These are phyloP conservation scores for Saposhnikovia divaricata DNA, from an alignment of 129 eudicot species.

Conservation along the genomic window DNA sequence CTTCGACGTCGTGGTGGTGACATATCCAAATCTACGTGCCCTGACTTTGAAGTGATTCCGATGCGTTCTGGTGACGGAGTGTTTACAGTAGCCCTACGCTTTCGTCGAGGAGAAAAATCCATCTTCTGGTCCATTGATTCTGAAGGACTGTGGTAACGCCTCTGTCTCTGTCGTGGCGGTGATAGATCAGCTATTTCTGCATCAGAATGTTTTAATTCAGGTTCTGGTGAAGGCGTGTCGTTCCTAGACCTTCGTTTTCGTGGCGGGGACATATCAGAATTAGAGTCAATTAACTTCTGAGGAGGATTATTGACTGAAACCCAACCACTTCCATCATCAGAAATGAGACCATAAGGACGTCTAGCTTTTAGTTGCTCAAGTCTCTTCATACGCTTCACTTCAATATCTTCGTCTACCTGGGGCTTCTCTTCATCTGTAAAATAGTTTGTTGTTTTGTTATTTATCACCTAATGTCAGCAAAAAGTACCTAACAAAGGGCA, in stretches of 20 bases:
- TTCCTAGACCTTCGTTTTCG: constrained; percentile 29
- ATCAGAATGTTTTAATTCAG: constrained; percentile 12
- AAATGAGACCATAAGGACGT: constrained; percentile 72
- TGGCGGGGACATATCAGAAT: constrained; percentile 57
- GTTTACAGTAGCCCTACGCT: constrained; percentile 35
- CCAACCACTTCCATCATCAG: constrained; percentile 99
- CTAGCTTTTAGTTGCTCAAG: constrained; percentile 48
- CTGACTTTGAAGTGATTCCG: background rate
- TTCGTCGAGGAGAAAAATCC: constrained; percentile 47
- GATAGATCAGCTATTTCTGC: constrained; percentile 24
- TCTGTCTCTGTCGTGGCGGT: constrained; percentile 23
- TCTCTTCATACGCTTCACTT: constrained; percentile 86
- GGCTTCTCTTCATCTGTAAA: constrained; percentile 78
- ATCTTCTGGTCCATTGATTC: background rate
- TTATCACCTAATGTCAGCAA: background rate
- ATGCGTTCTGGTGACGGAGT: constrained; percentile 40
- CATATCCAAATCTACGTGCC: constrained; percentile 16
- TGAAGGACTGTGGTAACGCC: background rate
- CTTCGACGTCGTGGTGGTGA: constrained; percentile 20
- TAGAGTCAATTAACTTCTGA: constrained; percentile 21
- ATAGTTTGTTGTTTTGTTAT: background rate
- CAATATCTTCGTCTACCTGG: constrained; percentile 81
- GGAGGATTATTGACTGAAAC: constrained; percentile 53
- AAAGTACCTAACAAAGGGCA: background rate
- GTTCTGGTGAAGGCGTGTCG: constrained; percentile 45